A percentile compares a stretch with the other conserved stretches of the same genome.
phyloP scores from a whole-genome alignment of 495 filamentous ascomycete species.

The Massariosphaeria phaeospora region DNA sequence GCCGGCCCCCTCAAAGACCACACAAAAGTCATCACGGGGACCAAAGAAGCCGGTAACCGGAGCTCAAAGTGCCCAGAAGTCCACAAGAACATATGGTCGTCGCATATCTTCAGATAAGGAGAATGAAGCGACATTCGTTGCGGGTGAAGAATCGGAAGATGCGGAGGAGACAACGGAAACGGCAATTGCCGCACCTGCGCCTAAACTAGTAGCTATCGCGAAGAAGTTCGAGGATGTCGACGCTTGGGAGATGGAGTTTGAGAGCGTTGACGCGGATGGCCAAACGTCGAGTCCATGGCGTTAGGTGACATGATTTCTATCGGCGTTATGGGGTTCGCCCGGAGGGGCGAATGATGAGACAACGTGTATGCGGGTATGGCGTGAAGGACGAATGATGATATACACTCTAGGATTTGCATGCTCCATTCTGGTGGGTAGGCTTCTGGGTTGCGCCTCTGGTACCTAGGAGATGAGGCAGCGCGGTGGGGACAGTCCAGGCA shows the following conservation, averaged over 20 bases:
- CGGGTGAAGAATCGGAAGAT: slow-evolving; percentile 7
- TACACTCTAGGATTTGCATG: no score
- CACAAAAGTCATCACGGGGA: background rate
- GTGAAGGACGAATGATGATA: no score
- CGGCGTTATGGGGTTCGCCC: no score
- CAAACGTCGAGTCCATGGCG: slow-evolving; percentile 31
- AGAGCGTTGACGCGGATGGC: slow-evolving; percentile 40
- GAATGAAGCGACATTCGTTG: slow-evolving; percentile 36
- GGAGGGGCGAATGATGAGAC: background rate
- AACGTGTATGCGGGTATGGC: no score
- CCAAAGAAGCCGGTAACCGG: slow-evolving; percentile 10
- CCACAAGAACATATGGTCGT: slow-evolving; percentile 35
- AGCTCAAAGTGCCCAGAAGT: slow-evolving; percentile 18
- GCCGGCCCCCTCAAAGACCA: background rate
- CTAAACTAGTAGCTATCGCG: slow-evolving; percentile 42
- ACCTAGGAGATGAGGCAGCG: no score
- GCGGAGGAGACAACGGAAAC: slow-evolving; percentile 37
- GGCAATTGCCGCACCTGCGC: slow-evolving; percentile 32
- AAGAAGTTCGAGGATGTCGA: slow-evolving; percentile 66
- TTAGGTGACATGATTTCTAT: no score
- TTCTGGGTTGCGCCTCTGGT: no score
- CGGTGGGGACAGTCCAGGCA: no score
- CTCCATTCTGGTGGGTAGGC: no score
- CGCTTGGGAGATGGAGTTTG: slow-evolving; percentile 69
- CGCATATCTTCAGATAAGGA: slow-evolving; percentile 47